Evolutionary conservation across 495 filamentous ascomycete genomes (phyloP).

Genomic region (Niebla homalea): DNA sequence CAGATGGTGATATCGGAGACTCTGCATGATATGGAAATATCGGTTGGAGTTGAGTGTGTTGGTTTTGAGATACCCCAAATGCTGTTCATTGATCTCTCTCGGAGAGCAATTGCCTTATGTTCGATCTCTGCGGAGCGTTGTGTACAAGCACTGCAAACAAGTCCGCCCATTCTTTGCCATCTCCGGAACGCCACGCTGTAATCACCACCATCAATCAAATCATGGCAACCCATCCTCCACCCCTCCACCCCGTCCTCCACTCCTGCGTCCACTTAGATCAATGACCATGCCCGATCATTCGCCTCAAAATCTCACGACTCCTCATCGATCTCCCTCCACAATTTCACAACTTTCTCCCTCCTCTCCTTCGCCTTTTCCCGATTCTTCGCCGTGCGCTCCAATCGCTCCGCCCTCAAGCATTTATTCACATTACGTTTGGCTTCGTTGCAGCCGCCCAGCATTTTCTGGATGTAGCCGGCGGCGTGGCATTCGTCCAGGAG

Average conservation of each 20-base stretch:
- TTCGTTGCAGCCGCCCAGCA: conserved; percentile 77
- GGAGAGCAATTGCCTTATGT: not conserved
- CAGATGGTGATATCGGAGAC: conserved; percentile 16
- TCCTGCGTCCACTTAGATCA: not conserved
- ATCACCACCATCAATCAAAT: not conserved
- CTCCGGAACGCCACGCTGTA: conserved; percentile 7
- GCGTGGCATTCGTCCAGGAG: conserved; percentile 94
- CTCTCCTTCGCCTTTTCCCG: conserved; percentile 57
- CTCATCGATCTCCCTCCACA: conserved; percentile 75
- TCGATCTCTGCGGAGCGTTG: not conserved
- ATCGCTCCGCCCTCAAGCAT: conserved; percentile 67
- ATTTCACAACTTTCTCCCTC: conserved; percentile 50
- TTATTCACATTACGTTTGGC: conserved; percentile 67
- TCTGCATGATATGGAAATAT: not conserved
- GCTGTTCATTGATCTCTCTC: not conserved
- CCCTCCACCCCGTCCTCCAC: not conserved
- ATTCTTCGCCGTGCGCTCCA: conserved; percentile 63
- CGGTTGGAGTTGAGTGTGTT: not conserved
- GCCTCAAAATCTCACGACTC: conserved; percentile 36
- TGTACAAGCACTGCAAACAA: not conserved
- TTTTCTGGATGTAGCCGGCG: conserved; percentile 77
- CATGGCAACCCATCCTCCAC: not conserved
- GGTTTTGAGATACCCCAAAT: not conserved
- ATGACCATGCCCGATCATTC: not conserved
- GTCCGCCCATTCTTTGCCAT: not conserved